A percentile compares a stretch with the other conserved stretches of the same genome.
These are phyloP conservation scores for Aspergillus quadrilineatus DNA, from an alignment of 2,329 filamentous ascomycete genomes.

Conservation along the genomic window DNA sequence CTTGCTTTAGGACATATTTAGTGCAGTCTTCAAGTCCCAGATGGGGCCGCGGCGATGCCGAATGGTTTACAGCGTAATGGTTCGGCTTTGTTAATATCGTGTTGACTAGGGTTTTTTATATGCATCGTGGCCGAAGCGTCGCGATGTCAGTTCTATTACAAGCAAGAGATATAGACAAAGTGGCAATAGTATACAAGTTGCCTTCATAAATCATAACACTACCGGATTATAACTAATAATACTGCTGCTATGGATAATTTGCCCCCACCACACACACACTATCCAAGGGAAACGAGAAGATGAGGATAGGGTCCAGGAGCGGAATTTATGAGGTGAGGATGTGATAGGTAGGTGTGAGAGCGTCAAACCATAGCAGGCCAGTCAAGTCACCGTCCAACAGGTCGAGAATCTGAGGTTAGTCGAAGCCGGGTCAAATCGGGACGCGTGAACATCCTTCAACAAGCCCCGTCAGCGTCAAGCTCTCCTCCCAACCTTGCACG, in stretches of 20 bases:
- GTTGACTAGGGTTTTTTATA: not conserved
- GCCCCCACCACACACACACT: slow-evolving; percentile 6
- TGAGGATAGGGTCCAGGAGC: not conserved
- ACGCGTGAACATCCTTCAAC: not conserved
- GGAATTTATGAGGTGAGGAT: not conserved
- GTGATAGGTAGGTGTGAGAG: slow-evolving; percentile 1
- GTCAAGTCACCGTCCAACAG: not conserved
- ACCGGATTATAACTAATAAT: slow-evolving; percentile 25
- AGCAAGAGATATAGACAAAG: slow-evolving; percentile 5
- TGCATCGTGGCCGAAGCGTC: not conserved
- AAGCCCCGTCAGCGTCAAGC: not conserved
- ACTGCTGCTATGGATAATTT: slow-evolving; percentile 17
- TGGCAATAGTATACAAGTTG: slow-evolving; percentile 17
- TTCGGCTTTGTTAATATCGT: too few species aligned
- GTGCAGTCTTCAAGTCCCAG: too few species aligned
- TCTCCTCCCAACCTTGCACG: not conserved
- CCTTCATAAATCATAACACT: slow-evolving; percentile 26
- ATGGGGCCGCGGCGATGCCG: too few species aligned
- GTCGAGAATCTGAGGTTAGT: not conserved
- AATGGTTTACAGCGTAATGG: too few species aligned
- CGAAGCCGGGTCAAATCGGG: not conserved
- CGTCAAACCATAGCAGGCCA: slow-evolving; percentile 9
- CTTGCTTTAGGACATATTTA: not conserved
- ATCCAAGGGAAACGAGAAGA: not conserved
- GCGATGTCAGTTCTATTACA: not conserved